These are phyloP conservation scores for Priceomyces castillae DNA, from an alignment of 805 yeast genomes.

Conservation along the genomic window DNA sequence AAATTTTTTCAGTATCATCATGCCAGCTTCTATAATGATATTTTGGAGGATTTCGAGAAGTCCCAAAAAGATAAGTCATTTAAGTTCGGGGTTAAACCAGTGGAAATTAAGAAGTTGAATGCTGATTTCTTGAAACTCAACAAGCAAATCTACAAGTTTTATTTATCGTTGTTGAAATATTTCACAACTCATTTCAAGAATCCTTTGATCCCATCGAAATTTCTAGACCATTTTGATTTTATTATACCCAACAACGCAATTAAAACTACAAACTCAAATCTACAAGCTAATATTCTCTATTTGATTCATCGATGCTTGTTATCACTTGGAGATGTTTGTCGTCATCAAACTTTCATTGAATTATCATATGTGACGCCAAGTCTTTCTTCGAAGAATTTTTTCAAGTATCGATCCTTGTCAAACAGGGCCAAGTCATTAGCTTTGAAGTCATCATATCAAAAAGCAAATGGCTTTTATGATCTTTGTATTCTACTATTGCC, in stretches of 20 bases:
- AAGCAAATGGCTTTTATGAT: conserved; percentile 39
- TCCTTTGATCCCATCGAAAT: conserved; percentile 32
- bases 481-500: conserved; percentile 59
- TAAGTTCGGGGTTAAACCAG: conserved; percentile 33
- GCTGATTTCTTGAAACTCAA: conserved; percentile 50
- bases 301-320: conserved; percentile 49
- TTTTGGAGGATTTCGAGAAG: conserved; percentile 15
- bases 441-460: conserved; percentile 22
- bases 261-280: conserved; percentile 11
- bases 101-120: conserved; percentile 57
- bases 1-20: conserved; percentile 50
- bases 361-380: conserved; percentile 41
- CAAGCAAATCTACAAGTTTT: conserved; percentile 48
- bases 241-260: conserved; percentile 12
- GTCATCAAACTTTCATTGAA: conserved; percentile 53
- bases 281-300: conserved; percentile 36
- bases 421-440: conserved; percentile 35
- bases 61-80: conserved; percentile 11
- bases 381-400: conserved; percentile 25
- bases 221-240: conserved; percentile 26
- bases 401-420: conserved; percentile 30
- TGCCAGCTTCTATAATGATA: conserved; percentile 20
- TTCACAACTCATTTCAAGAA: conserved; percentile 37
- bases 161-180: conserved; percentile 39
- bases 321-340: conserved; percentile 55